Base-by-base conservation (phyloP, 345 rosid genomes). In the Barbarea vulgaris region DNA sequence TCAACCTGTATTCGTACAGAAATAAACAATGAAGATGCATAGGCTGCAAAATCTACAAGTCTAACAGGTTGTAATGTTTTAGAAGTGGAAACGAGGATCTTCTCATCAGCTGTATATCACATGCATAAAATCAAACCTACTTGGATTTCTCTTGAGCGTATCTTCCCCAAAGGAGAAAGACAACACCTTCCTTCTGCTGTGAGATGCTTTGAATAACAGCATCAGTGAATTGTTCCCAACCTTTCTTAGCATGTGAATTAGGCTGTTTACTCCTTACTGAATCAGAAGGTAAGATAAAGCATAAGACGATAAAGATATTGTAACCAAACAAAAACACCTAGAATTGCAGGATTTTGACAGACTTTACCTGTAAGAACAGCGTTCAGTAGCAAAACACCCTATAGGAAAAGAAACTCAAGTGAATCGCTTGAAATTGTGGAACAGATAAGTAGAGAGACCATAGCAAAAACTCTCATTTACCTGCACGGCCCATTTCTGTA, bases 181-280 rank as follows among this genome's bases (percentile, higher is more conserved):
- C 84, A 57, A 95, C 96, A 80, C 97, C 99, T 84, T 95, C 82
- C 88, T 85, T 92, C 78, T 86, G 82, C 72, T 80, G 85, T 61
- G 97, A 95, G 60, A 95, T 79, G 12, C 89, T 86, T 79, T 69
- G 87, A 63, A 95, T 95, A 46, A 89, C 87, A 72, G 97, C 91
- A 80, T 95, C 96, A 25, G 97, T 95, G 66, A 92, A 95, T 51
- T 86, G 96, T 69, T 95, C 99, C 99, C 99, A 95, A 77, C 99
- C 99, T 87, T 90, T 90, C 85, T 87, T 92, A 33, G 97, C 92
- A 80, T 95, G 99, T 70, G 99, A 95, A 66, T 90, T 90, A 18
- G 97, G 96, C 82, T 95, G 96, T 58, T 87, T 88, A 64, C 83
- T 81, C 83, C 91, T 85, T 46, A 95, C 99, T 95, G 83, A 66